Conservation (phyloP, 2,329 filamentous ascomycete species). For the Phyllosticta ampelicida region DNA sequence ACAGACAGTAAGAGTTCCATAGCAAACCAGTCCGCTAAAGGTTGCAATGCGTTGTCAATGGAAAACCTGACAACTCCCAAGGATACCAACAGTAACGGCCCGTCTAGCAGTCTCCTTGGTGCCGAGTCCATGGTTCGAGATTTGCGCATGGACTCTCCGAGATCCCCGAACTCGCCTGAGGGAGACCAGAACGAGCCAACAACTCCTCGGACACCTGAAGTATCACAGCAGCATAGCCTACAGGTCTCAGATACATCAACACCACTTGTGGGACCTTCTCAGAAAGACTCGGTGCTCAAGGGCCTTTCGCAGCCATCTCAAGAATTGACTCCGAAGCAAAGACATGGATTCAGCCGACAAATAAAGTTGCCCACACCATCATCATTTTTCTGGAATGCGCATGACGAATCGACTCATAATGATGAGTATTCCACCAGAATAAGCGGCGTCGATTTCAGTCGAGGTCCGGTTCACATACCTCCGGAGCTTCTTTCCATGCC, state of each 20-base stretch:
- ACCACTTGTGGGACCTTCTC: background rate
- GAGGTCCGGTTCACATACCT: constrained; percentile 14
- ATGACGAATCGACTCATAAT: constrained; percentile 35
- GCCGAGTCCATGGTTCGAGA: constrained; percentile 39
- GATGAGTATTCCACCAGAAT: constrained; percentile 35
- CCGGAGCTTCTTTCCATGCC: background rate
- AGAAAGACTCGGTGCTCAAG: background rate
- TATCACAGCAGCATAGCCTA: constrained; percentile 18
- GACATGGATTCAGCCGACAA: constrained; percentile 28
- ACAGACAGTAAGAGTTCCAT: constrained; percentile 11
- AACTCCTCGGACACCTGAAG: constrained; percentile 18
- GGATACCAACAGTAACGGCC: constrained; percentile 4
- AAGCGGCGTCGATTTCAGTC: constrained; percentile 34
- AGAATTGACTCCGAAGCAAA: constrained; percentile 28
- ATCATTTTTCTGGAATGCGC: constrained; percentile 35
- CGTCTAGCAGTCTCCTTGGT: constrained; percentile 34
- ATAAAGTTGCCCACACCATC: constrained; percentile 34
- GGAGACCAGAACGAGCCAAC: constrained; percentile 27
- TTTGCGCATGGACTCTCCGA: constrained; percentile 38
- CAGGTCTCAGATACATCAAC: constrained; percentile 15
- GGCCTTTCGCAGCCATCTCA: constrained; percentile 13
- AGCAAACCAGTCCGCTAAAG: constrained; percentile 9
- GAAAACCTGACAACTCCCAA: constrained; percentile 5
- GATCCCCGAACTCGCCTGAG: constrained; percentile 27
- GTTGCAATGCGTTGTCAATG: constrained; percentile 1